Evolutionary conservation across 2,329 filamentous ascomycete species (phyloP), one percentile per base, ranked within the genome.

Genomic region (Pestalotiopsis sp.): DNA sequence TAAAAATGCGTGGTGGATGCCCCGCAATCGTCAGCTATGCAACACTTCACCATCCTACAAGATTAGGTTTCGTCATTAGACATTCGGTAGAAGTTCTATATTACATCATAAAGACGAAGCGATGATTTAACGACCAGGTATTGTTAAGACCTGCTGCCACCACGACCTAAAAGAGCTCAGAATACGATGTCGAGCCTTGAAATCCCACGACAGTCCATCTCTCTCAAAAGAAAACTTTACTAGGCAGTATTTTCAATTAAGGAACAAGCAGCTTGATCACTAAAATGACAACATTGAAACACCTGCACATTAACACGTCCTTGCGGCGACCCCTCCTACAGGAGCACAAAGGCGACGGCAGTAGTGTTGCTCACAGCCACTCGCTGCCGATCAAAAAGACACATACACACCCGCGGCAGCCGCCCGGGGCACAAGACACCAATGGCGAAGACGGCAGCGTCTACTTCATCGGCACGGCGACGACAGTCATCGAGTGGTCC

Each of bases 381-480:
- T 45, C 63, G 3, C 68, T 78, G 7, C 75, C 70, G 11, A 69
- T 74, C 62, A 71, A 68, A 11, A 75, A 73, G 38, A 74, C 71
- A 12, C 72, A 74, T 58, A 74, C 71, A 11, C 72, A 78, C 56
- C 77, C 77, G 4, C 59, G 58, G 12, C 65, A 68, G 3, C 59
- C 58, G 14, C 66, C 69, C 4, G 66, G 61, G 20, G 23, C 20
- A 27, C 27, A 27, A 27, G 20, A 27, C 12, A 59, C 23, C 3
- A 61, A 68, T 13, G 66, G 70, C 14, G 80, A 82, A 68, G 79
- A 82, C 69, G 84, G 82, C 3, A 84, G 82, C 66, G 72, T 88
- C 58, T 86, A 82, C 77, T 88, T 88, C 73, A 82, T 88, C 57
- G 86, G 86, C 20, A 89, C 83, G 4, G 87, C 87, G 4, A 88